A percentile compares a stretch with the other conserved stretches of the same genome.
These are phyloP conservation scores for Colletotrichum chrysophilum DNA, from an alignment of 2,329 filamentous ascomycete species.

Conservation along the genomic window DNA sequence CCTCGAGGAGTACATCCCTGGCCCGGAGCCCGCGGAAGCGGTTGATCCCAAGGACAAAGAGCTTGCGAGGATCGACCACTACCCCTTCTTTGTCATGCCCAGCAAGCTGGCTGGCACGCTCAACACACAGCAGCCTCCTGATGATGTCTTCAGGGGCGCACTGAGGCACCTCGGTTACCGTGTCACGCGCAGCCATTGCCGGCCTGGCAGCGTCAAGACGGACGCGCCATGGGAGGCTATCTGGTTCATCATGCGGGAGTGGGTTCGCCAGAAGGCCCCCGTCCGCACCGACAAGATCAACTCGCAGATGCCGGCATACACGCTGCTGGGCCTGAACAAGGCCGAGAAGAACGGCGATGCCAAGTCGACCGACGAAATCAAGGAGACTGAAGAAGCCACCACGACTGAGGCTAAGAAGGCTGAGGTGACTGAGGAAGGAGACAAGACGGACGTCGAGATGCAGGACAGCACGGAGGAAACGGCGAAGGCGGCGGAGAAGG, in stretches of 20 bases:
- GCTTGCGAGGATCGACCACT: slow-evolving; percentile 70
- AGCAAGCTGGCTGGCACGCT: slow-evolving; percentile 76
- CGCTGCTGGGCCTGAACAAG: slow-evolving; percentile 61
- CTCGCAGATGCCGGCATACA: slow-evolving; percentile 72
- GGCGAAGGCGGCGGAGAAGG: slow-evolving; percentile 38
- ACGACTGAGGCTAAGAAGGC: not conserved
- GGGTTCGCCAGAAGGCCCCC: slow-evolving; percentile 81
- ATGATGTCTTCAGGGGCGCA: slow-evolving; percentile 81
- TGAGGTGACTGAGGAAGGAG: slow-evolving; percentile 16
- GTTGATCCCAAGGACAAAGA: slow-evolving; percentile 50
- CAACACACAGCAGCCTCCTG: slow-evolving; percentile 80
- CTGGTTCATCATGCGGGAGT: slow-evolving; percentile 94
- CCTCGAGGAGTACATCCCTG: slow-evolving; percentile 70
- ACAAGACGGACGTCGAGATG: slow-evolving; percentile 37
- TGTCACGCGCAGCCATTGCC: slow-evolving; percentile 86
- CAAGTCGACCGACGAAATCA: not conserved
- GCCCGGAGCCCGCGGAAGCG: slow-evolving; percentile 38
- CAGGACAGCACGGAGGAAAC: slow-evolving; percentile 25
- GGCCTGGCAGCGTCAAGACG: slow-evolving; percentile 89
- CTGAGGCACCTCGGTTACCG: slow-evolving; percentile 81
- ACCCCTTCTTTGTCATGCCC: slow-evolving; percentile 88
- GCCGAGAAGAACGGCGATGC: slow-evolving; percentile 34
- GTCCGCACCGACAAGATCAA: slow-evolving; percentile 76
- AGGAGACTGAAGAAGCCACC: not conserved
- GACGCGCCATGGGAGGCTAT: slow-evolving; percentile 89